Conservation (phyloP, 768 basidiomycete species). For the Tulasnella sp. region DNA sequence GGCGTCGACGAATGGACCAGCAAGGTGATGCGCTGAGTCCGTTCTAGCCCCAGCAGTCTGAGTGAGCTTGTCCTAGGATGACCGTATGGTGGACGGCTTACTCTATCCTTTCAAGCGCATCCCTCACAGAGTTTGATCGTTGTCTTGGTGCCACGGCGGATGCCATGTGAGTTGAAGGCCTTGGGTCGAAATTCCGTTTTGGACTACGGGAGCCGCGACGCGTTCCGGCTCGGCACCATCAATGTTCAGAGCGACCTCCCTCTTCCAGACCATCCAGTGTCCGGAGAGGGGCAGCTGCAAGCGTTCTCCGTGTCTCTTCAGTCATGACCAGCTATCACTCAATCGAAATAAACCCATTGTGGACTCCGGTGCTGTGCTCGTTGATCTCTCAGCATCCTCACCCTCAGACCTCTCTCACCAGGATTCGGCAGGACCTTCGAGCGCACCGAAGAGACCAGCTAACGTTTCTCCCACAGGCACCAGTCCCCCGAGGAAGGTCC, state of each 20-base stretch:
- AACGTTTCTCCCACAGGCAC: not conserved
- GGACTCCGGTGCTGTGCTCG: not conserved
- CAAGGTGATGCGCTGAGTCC: slow-evolving; percentile 48
- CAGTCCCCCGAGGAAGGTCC: slow-evolving; percentile 5
- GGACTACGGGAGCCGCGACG: no score
- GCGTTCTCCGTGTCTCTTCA: slow-evolving; percentile 16
- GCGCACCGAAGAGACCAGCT: not conserved
- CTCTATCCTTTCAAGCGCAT: slow-evolving; percentile 1
- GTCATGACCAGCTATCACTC: slow-evolving; percentile 15
- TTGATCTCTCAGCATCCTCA: no score
- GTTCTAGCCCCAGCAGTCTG: slow-evolving; percentile 27
- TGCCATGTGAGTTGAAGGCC: not conserved
- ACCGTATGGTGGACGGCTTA: not conserved
- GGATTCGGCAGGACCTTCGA: not conserved
- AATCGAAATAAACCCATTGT: not conserved
- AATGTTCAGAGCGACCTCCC: slow-evolving; percentile 6
- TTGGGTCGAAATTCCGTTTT: no score
- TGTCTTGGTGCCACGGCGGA: not conserved
- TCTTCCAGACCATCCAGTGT: slow-evolving; percentile 12
- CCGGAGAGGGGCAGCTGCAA: slow-evolving; percentile 9
- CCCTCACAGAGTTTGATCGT: slow-evolving; percentile 5
- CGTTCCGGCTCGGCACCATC: not conserved
- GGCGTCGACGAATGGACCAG: slow-evolving; percentile 41
- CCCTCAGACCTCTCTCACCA: no score
- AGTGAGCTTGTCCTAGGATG: not conserved